These are phyloP conservation scores for Wickerhamiella domercqiae DNA, from an alignment of 805 yeast genomes.

Conservation along the genomic window DNA sequence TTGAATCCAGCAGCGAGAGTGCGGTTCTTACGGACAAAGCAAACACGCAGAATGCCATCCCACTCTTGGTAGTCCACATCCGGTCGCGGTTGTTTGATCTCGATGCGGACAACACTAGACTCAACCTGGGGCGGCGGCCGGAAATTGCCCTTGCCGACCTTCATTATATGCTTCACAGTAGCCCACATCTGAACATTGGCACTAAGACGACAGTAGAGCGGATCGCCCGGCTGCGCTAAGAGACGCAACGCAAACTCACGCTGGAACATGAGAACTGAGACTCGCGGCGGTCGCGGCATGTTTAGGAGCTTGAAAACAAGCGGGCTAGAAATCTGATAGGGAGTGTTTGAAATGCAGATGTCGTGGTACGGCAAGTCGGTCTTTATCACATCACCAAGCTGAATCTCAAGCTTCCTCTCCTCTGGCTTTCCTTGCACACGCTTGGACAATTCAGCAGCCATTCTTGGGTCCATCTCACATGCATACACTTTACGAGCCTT, in stretches of 20 bases:
- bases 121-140: conserved; percentile 98
- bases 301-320: conserved; percentile 81
- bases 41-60: conserved; percentile 88
- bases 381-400: conserved; percentile 92
- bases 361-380: conserved; percentile 90
- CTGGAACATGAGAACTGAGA: conserved; percentile 92
- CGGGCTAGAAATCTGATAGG: conserved; percentile 95
- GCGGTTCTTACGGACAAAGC: conserved; percentile 84
- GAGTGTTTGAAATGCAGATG: conserved; percentile 92
- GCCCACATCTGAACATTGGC: conserved; percentile 99
- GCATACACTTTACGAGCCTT: conserved; percentile 91
- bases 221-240: conserved; percentile 92
- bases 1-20: conserved; percentile 88
- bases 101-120: conserved; percentile 87
- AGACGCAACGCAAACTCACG: conserved; percentile 90
- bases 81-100: conserved; percentile 88
- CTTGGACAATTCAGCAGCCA: conserved; percentile 97
- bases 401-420: conserved; percentile 78
- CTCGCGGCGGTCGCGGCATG: conserved; percentile 88
- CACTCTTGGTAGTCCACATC: conserved; percentile 85
- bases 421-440: conserved; percentile 95
- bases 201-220: conserved; percentile 78
- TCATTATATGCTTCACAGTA: conserved; percentile 95
- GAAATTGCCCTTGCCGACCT: conserved; percentile 91
- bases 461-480: conserved; percentile 97